Base-by-base conservation (phyloP, 495 filamentous ascomycete genomes). In the Xylona heveae region DNA sequence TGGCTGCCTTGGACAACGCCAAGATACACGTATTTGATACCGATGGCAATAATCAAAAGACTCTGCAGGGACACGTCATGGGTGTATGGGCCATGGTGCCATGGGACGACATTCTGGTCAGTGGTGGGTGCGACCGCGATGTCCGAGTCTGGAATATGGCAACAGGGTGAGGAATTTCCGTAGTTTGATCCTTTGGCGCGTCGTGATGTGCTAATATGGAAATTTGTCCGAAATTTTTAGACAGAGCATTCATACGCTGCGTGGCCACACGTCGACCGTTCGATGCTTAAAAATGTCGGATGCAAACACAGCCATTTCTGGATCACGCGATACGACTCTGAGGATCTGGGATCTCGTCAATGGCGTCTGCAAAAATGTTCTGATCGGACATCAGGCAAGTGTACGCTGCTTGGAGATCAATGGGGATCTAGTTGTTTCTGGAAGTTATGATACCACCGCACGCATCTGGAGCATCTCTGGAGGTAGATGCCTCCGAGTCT, bases 21-120 rank as follows among this genome's bases (percentile, higher is more conserved):
- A 93, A 84, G 51, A 95, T 97, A 24, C 90, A 95, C 50, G 81
- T 97, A 5, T 97, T 94, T 49, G 79, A 95, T 53, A 79, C 80
- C 7, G 71, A 88, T 38, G 88, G 88, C 17, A 68, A 78, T 35
- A 69, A 78, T 35, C 74, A 82, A 47, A 82, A 78, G 50, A 94
- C 82, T 2, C 62, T 97, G 9, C 72, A 82, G 45, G 88, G 88
- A 18, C 88, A 97, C 52, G 78, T 93, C 23, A 97, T 97, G 88
- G 88, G 88, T 21, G 88, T 97, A 24, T 97, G 88, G 88, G 88
- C 88, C 13, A 95, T 97, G 85, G 83, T 97, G 33, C 90, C 88
- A 9, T 92, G 84, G 79, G 90, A 78, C 37, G 84, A 97, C 50
- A 78, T 77, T 34, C 60, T 97, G 35, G 90, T 97, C 30, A 93